Percentiles rank a stretch among this genome's conserved stretches.
phyloP scores from a whole-genome alignment of 2,329 filamentous ascomycete species.

The Aspergillus candidus region DNA sequence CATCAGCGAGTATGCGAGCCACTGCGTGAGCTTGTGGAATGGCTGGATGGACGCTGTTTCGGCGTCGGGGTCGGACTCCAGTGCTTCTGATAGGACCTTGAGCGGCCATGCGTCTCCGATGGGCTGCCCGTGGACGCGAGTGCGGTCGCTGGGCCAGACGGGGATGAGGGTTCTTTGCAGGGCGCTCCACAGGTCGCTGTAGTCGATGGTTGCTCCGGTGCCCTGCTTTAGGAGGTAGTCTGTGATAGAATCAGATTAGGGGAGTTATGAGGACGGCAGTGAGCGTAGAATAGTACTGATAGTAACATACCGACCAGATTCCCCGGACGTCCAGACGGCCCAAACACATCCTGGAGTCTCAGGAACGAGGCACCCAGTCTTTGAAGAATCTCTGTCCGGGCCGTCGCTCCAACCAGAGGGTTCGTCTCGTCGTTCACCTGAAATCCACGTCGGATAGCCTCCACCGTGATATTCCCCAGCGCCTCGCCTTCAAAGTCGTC shows the following conservation, averaged over 20 bases:
- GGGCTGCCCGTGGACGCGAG: conserved; percentile 35
- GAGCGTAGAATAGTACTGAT: not conserved
- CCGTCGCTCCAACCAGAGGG: conserved; percentile 42
- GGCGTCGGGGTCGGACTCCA: not conserved
- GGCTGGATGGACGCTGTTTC: conserved; percentile 38
- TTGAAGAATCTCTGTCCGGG: conserved; percentile 39
- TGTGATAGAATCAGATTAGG: conserved; percentile 13
- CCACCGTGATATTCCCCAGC: conserved; percentile 25
- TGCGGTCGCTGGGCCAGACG: conserved; percentile 45
- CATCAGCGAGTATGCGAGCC: conserved; percentile 68
- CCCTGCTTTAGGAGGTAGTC: conserved; percentile 37
- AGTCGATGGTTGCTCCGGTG: conserved; percentile 29
- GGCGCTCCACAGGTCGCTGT: conserved; percentile 37
- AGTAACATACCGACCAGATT: conserved; percentile 41
- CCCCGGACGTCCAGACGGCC: conserved; percentile 40
- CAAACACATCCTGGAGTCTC: conserved; percentile 37
- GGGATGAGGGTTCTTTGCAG: conserved; percentile 45
- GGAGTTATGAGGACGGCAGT: not conserved
- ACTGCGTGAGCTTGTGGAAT: conserved; percentile 62
- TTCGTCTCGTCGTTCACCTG: conserved; percentile 40
- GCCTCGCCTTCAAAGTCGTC: too few species aligned
- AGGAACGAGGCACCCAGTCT: conserved; percentile 41
- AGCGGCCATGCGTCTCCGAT: conserved; percentile 50
- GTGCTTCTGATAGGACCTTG: conserved; percentile 11
- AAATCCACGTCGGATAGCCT: conserved; percentile 34